phyloP scores from a whole-genome alignment of 495 filamentous ascomycete species.

The Amorphotheca resinae region DNA sequence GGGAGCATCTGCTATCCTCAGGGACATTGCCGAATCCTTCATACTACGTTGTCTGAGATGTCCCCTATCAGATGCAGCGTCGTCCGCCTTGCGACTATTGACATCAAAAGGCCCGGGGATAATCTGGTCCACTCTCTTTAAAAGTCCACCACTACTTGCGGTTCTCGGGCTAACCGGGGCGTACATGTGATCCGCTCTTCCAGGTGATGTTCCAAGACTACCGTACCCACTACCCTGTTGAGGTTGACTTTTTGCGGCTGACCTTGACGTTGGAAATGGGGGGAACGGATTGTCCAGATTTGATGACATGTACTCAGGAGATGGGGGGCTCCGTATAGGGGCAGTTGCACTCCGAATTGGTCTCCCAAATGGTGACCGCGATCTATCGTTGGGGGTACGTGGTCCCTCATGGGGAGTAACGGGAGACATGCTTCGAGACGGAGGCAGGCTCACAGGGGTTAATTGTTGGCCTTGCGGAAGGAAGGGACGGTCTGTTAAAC shows the following conservation, averaged over 20 bases:
- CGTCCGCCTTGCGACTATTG: conserved; percentile 13
- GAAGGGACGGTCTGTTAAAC: conserved; percentile 46
- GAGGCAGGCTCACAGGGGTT: conserved; percentile 47
- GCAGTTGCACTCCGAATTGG: conserved; percentile 35
- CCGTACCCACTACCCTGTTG: conserved; percentile 4
- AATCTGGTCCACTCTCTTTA: conserved; percentile 53
- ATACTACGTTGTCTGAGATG: conserved; percentile 13
- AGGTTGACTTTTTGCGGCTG: neutral
- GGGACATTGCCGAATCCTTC: conserved; percentile 7
- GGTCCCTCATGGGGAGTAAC: conserved; percentile 42
- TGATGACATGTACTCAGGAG: conserved; percentile 26
- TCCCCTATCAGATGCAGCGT: neutral
- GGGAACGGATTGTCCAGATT: conserved; percentile 52
- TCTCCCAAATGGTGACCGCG: conserved; percentile 33
- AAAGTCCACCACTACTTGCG: conserved; percentile 27
- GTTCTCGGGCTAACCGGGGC: conserved; percentile 33
- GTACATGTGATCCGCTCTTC: conserved; percentile 28
- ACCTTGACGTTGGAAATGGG: conserved; percentile 33
- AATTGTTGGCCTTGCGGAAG: conserved; percentile 42
- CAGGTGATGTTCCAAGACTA: conserved; percentile 10
- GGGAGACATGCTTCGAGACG: conserved; percentile 33
- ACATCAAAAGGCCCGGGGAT: conserved; percentile 54
- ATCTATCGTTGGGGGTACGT: conserved; percentile 44
- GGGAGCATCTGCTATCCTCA: conserved; percentile 1
- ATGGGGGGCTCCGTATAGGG: conserved; percentile 31